Base-by-base conservation (phyloP, 2,329 filamentous ascomycete genomes). In the Penicillium oxalicum region DNA sequence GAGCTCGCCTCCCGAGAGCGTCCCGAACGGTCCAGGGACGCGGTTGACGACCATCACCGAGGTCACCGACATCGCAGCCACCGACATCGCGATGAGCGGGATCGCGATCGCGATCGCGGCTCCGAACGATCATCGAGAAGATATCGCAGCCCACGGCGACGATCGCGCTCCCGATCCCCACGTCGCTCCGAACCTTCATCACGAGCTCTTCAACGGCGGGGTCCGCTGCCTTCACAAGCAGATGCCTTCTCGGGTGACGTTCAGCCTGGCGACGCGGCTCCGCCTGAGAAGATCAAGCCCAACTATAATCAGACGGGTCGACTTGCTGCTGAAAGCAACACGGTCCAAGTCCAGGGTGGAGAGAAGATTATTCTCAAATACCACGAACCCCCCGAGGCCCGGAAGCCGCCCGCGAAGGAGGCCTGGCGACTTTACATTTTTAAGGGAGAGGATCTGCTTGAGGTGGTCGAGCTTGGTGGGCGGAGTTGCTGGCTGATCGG, bases 341-440 rank as follows among this genome's bases (percentile, higher is more conserved):
- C 82, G 6, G 83, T 94, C 54, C 81, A 81, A 18, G 64, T 70
- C 8, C 58, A 61, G 34, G 68, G 66, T 61, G 88, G 88, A 49
- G 79, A 79, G 24, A 83, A 44, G 35, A 55, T 95, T 47, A 82
- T 88, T 3, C 80, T 98, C 40, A 97, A 97, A 74, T 98, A 98
- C 69, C 88, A 96, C 72, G 93, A 98, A 70, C 93, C 93, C 1
- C 74, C 88, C 9, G 93, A 98, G 73, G 88, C 91, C 43, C 86
- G 93, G 50, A 95, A 95, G 60, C 88, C 93, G 0, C 78, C 91
- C 0, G 64, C 85, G 0, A 84, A 82, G 47, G 83, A 93, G 58
- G 74, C 81, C 49, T 98, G 91, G 91, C 87, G 88, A 51, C 75
- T 98, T 41, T 97, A 94, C 66, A 80, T 96, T 24, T 98, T 98